Base-by-base conservation (phyloP, 345 rosid species). In the Tarenaya hassleriana region DNA sequence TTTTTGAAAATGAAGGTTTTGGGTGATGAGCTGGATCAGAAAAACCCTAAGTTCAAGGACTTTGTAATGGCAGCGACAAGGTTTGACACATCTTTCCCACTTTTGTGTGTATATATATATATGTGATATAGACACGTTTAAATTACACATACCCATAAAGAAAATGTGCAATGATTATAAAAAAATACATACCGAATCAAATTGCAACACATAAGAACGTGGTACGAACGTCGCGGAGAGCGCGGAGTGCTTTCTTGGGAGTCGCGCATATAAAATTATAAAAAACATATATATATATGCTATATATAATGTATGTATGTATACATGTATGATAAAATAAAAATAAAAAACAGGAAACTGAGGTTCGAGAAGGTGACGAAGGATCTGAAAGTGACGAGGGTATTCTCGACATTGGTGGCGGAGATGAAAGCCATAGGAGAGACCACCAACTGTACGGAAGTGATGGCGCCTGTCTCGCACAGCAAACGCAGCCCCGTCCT, bases 1-100 rank as follows among this genome's bases (percentile, higher is more conserved):
- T 12, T n/a, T 21, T 55, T 35, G 8, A 15, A 29, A 11, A 45
- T 18, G 47, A 52, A 91, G 98, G 82, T 74, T 31, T 40, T 88
- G 64, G 72, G 79, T 34, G 73, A 58, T 27, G 88, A 76, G 51
- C 63, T 76, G 16, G 81, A 71, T 29, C 74, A 74, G 49, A 75
- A 66, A 55, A 58, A 70, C 47, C 68, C 72, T 53, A 88, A 79
- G 76, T 64, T 92, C 16, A 88, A 83, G 54, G 69, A 73, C 41
- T 62, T 85, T 10, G 73, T 83, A 40, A 76, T 88, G 84, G 88
- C 95, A 63, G 98, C 98, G 5, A 88, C 98, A 21, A 83, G 98
- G 98, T 83, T 57, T 44, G 7, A 39, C 29, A 5, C 29, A 24
- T 24, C 5, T 24, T 24, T 24, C 5, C 5, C 2, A 2, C 5